A percentile compares a stretch with the other conserved stretches of the same genome.
Conservation (phyloP, 208 protist genomes). For the Blechomonas ayalai region DNA sequence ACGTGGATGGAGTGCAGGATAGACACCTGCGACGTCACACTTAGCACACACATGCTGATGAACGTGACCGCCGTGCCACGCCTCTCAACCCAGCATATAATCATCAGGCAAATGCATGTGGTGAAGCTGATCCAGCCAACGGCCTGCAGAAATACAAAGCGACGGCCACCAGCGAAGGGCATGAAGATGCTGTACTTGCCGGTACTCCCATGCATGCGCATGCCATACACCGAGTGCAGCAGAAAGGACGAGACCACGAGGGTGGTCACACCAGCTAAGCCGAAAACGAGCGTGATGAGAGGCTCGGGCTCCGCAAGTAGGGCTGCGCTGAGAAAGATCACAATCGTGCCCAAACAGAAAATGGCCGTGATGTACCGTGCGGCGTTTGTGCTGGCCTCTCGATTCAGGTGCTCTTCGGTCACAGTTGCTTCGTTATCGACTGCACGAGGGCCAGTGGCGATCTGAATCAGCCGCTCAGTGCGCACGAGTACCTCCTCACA, state of each 20-base stretch:
- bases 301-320: constrained; percentile 37
- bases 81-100: constrained; percentile 32
- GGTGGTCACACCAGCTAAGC: constrained; percentile 25
- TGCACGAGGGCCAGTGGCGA: constrained; percentile 8
- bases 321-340: constrained; percentile 33
- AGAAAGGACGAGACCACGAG: constrained; percentile 49
- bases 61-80: constrained; percentile 25
- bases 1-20: constrained; percentile 33
- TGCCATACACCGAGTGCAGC: constrained; percentile 55
- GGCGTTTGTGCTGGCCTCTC: constrained; percentile 17
- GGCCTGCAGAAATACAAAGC: constrained; percentile 44
- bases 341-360: constrained; percentile 22
- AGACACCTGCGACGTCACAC: constrained; percentile 35
- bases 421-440: constrained; percentile 7
- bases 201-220: constrained; percentile 32
- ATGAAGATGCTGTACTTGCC: constrained; percentile 55
- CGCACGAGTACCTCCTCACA: constrained; percentile 13
- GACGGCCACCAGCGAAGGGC: constrained; percentile 54
- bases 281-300: constrained; percentile 51
- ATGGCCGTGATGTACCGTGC: constrained; percentile 47
- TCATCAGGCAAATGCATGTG: constrained; percentile 23
- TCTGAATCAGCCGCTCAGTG: constrained; percentile 7
- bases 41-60: constrained; percentile 23
- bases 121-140: constrained; percentile 55
- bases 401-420: constrained; percentile 10